Conservation (phyloP, 441 rosid species). For the Erodium texanum region DNA sequence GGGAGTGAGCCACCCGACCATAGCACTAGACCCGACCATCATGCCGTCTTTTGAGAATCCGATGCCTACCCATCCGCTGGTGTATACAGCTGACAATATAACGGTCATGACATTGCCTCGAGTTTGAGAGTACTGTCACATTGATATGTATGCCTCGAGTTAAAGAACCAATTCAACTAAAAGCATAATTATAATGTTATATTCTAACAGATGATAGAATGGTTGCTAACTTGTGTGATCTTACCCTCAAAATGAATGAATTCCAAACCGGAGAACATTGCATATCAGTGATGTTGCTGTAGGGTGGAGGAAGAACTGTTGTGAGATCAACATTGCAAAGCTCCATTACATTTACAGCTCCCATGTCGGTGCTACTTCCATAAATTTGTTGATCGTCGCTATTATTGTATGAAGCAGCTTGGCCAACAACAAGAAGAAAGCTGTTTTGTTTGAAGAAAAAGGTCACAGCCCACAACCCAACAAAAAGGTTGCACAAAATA, state of each 20-base stretch:
- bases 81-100: slow-evolving; percentile 60
- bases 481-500: background rate
- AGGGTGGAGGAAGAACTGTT: slow-evolving; percentile 71
- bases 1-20: slow-evolving; percentile 79
- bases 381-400: background rate
- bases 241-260: slow-evolving; percentile 69
- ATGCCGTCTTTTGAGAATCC: slow-evolving; percentile 80
- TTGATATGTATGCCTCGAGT: too few species aligned
- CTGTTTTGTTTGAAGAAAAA: background rate
- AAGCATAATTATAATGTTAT: too few species aligned
- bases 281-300: slow-evolving; percentile 52
- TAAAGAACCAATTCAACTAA: too few species aligned
- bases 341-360: slow-evolving; percentile 11
- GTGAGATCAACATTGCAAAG: slow-evolving; percentile 50
- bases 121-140: slow-evolving; percentile 53
- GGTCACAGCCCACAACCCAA: background rate
- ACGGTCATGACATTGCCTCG: slow-evolving; percentile 61
- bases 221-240: background rate
- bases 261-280: slow-evolving; percentile 73
- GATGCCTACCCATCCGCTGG: slow-evolving; percentile 88
- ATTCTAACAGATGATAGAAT: too few species aligned
- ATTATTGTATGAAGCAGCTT: background rate
- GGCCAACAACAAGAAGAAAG: background rate
- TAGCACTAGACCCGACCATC: slow-evolving; percentile 88
- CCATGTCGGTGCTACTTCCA: background rate